Evolutionary conservation across 2,329 filamentous ascomycete species (phyloP).

Genomic region (Cylindrodendrum hubeiense): DNA sequence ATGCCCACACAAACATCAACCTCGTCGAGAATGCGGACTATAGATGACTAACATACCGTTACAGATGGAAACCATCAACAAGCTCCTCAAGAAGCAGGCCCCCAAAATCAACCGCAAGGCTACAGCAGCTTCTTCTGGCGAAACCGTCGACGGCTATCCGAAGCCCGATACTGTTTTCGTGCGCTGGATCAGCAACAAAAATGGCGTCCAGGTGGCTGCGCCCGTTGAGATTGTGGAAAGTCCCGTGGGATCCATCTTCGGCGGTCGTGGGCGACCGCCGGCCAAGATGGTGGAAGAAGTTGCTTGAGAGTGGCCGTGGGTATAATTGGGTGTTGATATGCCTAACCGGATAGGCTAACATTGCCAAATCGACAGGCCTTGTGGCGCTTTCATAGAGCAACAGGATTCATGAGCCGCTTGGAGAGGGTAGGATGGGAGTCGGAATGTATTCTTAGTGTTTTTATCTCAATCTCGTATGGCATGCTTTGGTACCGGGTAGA

Average conservation of each 20-base stretch:
- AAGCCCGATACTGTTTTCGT: conserved; percentile 73
- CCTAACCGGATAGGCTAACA: too few species aligned
- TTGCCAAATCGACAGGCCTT: background rate
- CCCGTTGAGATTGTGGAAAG: conserved; percentile 76
- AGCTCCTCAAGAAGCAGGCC: conserved; percentile 87
- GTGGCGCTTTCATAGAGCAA: background rate
- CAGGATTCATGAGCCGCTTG: too few species aligned
- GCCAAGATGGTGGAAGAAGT: conserved; percentile 70
- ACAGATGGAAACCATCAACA: conserved; percentile 92
- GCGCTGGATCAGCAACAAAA: conserved; percentile 77
- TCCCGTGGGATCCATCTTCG: conserved; percentile 72
- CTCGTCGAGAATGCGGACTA: conserved; percentile 11
- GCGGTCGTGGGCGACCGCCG: conserved; percentile 46
- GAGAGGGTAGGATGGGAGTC: background rate
- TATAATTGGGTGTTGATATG: background rate
- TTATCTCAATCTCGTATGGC: background rate
- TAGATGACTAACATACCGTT: conserved; percentile 11
- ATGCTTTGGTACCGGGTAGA: background rate
- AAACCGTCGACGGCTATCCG: conserved; percentile 59
- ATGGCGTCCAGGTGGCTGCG: conserved; percentile 73
- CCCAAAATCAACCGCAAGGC: conserved; percentile 76
- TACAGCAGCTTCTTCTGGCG: conserved; percentile 54
- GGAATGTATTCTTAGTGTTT: background rate
- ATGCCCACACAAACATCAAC: background rate
- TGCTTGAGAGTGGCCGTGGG: conserved; percentile 43